Percentiles rank a stretch among this genome's conserved stretches.
These are phyloP conservation scores for Xylona heveae DNA, from an alignment of 495 filamentous ascomycete species.

Conservation along the genomic window DNA sequence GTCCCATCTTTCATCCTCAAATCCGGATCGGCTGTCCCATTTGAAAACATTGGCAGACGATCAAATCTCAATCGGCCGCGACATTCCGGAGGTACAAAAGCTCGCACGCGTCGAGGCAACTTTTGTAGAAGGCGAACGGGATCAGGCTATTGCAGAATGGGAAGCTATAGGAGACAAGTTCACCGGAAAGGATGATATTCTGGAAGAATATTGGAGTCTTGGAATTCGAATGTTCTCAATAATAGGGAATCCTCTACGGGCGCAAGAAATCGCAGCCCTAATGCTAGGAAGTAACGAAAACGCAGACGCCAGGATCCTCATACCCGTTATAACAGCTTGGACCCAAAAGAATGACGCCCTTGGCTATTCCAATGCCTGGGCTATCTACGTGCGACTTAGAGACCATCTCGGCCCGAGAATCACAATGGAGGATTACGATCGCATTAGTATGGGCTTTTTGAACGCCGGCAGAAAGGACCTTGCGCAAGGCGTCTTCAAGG, in stretches of 20 bases:
- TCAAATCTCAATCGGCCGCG: constrained; percentile 28
- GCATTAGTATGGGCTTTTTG: constrained; percentile 39
- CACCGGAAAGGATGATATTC: constrained; percentile 24
- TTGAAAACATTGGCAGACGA: constrained; percentile 39
- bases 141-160: constrained; percentile 42
- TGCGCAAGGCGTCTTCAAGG: constrained; percentile 53
- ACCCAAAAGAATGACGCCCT: constrained; percentile 15
- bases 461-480: constrained; percentile 33
- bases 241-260: constrained; percentile 35
- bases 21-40: constrained; percentile 33
- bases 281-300: constrained; percentile 25
- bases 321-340: constrained; percentile 40
- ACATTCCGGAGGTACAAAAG: constrained; percentile 31
- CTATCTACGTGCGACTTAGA: constrained; percentile 40
- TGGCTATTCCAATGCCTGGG: constrained; percentile 34
- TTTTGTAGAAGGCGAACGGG: constrained; percentile 33
- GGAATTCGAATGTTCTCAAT: constrained; percentile 45
- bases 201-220: constrained; percentile 39
- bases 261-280: constrained; percentile 38
- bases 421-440: constrained; percentile 55
- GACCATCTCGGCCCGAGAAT: constrained; percentile 35
- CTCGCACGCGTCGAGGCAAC: constrained; percentile 43
- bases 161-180: constrained; percentile 31
- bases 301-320: constrained; percentile 31
- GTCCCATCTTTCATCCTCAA: constrained; percentile 16